Evolutionary conservation across 129 eudicot genomes (phyloP).

Genomic region (Erigeron canadensis): DNA sequence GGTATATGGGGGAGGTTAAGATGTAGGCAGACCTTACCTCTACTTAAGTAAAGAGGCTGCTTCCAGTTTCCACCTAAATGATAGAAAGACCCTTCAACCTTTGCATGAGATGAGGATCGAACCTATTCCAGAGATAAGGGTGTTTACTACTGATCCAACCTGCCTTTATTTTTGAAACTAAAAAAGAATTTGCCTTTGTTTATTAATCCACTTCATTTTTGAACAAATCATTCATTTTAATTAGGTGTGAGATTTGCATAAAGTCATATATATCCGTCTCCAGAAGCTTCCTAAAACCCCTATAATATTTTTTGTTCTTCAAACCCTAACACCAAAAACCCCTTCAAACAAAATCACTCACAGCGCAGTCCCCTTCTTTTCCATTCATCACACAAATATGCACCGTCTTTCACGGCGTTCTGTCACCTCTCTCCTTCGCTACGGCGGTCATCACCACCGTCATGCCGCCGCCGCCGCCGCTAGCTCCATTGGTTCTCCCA

Average conservation of each 20-base stretch:
- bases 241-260: neutral
- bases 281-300: constrained; percentile 48
- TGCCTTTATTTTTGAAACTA: no score
- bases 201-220: no score
- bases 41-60: no score
- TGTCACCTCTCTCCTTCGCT: constrained; percentile 56
- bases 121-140: no score
- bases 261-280: constrained; percentile 23
- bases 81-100: no score
- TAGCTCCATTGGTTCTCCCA: constrained; percentile 39
- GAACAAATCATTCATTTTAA: neutral
- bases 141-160: no score
- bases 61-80: no score
- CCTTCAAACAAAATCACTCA: constrained; percentile 1
- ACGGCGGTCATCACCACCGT: constrained; percentile 51
- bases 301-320: neutral
- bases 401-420: constrained; percentile 77
- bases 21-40: no score
- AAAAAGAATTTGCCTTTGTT: no score
- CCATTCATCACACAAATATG: constrained; percentile 32
- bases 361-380: constrained; percentile 2
- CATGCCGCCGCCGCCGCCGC: constrained; percentile 36
- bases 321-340: constrained; percentile 34
- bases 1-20: no score
- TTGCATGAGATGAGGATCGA: no score